These are phyloP conservation scores for Alternaria hordeiaustralica DNA, from an alignment of 2,329 filamentous ascomycete genomes.

Conservation along the genomic window DNA sequence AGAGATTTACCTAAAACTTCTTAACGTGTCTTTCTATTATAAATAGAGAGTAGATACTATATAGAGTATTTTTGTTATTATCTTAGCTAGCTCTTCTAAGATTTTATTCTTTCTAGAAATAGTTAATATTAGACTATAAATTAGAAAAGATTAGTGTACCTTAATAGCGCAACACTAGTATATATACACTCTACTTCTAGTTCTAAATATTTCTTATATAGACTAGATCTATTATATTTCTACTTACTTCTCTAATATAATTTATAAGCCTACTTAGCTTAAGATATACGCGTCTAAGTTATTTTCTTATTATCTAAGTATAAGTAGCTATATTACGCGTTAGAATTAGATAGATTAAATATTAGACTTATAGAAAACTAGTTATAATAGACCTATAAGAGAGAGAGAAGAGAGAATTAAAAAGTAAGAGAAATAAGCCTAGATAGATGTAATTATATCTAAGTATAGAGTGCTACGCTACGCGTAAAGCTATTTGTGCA, in stretches of 20 bases:
- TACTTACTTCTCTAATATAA: not conserved
- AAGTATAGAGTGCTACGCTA: too few species aligned
- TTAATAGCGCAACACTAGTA: too few species aligned
- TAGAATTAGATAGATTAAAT: not conserved
- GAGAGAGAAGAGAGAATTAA: too few species aligned
- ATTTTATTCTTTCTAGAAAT: not conserved
- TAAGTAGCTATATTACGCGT: not conserved
- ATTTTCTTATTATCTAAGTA: not conserved
- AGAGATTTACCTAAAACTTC: too few species aligned
- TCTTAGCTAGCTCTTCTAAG: not conserved
- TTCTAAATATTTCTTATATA: not conserved
- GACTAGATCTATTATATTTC: not conserved
- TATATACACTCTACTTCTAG: too few species aligned
- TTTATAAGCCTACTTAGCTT: not conserved
- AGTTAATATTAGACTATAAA: not conserved
- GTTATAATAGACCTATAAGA: too few species aligned
- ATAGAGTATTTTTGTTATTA: not conserved
- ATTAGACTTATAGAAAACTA: not conserved
- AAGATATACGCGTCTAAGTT: not conserved
- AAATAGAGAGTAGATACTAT: not conserved
- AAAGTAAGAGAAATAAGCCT: too few species aligned
- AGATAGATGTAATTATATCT: too few species aligned
- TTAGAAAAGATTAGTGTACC: not conserved
- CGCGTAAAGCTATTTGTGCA: too few species aligned
- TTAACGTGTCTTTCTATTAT: too few species aligned